A percentile compares a stretch with the other conserved stretches of the same genome.
These are phyloP conservation scores for Patellifolia procumbens DNA, from an alignment of 179 eudicot genomes.

Conservation along the genomic window DNA sequence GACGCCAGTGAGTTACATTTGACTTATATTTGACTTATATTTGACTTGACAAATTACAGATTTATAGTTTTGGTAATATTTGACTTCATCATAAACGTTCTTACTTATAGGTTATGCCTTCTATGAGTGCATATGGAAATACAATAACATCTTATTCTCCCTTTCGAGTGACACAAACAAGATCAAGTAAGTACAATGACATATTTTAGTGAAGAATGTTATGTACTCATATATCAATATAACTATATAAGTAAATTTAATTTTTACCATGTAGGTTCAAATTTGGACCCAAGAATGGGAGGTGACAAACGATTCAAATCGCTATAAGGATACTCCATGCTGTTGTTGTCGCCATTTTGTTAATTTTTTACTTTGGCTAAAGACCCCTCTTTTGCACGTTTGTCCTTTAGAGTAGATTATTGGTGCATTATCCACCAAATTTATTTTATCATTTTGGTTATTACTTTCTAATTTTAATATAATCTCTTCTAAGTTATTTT, in stretches of 20 bases:
- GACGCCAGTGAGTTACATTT: neutral
- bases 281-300: neutral
- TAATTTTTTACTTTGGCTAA: too few species aligned
- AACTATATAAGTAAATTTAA: neutral
- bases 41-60: too few species aligned
- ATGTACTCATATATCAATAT: neutral
- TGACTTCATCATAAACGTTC: neutral
- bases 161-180: neutral
- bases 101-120: neutral
- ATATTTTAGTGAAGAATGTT: neutral
- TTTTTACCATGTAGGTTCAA: neutral
- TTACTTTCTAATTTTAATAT: too few species aligned
- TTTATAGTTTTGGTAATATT: neutral
- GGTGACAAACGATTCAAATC: neutral
- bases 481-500: too few species aligned
- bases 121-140: neutral
- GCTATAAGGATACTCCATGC: neutral
- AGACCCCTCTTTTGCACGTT: too few species aligned
- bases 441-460: too few species aligned
- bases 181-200: neutral
- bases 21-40: neutral
- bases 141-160: neutral
- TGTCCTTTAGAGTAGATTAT: too few species aligned
- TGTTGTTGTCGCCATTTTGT: too few species aligned
- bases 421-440: too few species aligned